phyloP scores from a whole-genome alignment of 345 rosid genomes.

The Excoecaria agallocha region DNA sequence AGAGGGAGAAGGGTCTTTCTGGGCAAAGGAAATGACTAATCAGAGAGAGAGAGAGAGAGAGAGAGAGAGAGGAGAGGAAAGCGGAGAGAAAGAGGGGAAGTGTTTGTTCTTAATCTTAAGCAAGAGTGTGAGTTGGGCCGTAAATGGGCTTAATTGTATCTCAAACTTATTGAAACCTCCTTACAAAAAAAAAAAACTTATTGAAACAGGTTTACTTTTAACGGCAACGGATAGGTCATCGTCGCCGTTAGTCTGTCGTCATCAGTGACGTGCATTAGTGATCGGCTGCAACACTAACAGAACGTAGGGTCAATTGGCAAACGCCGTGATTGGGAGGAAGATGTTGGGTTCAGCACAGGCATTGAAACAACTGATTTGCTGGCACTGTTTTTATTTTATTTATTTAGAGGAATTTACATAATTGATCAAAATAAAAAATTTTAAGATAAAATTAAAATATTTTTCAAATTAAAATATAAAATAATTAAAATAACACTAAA shows the following conservation, averaged over 20 bases:
- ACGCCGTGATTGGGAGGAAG: conserved; percentile 32
- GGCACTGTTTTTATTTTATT: conserved; percentile 38
- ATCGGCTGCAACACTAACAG: conserved; percentile 1
- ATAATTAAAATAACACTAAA: no score
- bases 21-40: background rate
- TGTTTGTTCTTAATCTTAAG: background rate
- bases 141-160: conserved; percentile 11
- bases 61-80: background rate
- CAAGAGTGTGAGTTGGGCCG: conserved; percentile 7
- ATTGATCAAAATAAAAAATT: no score
- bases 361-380: conserved; percentile 36
- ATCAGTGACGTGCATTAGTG: conserved; percentile 22
- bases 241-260: conserved; percentile 17
- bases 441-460: no score
- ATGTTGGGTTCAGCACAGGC: conserved; percentile 38
- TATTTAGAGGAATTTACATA: no score
- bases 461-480: no score
- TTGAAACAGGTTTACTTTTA: conserved; percentile 8
- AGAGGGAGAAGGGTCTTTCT: conserved; percentile 6
- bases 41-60: background rate
- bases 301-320: conserved; percentile 47
- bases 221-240: conserved; percentile 23
- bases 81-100: conserved; percentile 18
- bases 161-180: background rate
- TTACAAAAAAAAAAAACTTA: no score